Conservation (phyloP, 148 eudicot species). For the Spergularia bocconei region DNA sequence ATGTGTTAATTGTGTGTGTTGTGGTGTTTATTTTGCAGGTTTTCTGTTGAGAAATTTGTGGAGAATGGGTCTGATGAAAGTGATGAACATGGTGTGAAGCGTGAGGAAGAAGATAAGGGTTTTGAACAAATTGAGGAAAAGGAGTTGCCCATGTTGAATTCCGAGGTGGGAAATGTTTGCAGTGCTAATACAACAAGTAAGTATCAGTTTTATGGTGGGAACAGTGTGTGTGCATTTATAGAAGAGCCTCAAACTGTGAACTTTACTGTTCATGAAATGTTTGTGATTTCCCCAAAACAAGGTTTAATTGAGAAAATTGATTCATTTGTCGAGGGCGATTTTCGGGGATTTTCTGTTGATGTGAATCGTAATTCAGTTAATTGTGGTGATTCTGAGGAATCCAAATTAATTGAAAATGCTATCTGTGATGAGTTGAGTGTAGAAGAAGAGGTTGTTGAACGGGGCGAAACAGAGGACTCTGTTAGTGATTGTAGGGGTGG, state of each 20-base stretch:
- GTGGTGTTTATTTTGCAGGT: conserved; percentile 20
- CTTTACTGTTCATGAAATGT: conserved; percentile 59
- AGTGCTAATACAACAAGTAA: conserved; percentile 38
- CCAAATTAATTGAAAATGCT: not conserved
- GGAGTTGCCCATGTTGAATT: conserved; percentile 17
- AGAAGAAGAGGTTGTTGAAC: conserved; percentile 1
- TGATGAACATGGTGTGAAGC: conserved; percentile 13
- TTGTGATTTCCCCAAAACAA: conserved; percentile 24
- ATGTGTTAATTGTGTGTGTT: not conserved
- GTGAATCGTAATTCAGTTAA: not conserved
- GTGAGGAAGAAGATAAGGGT: conserved; percentile 15
- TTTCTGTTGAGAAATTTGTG: conserved; percentile 17
- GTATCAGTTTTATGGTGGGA: conserved; percentile 39
- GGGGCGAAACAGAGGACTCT: conserved; percentile 8
- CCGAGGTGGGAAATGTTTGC: conserved; percentile 14
- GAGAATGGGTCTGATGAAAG: conserved; percentile 17
- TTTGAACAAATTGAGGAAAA: conserved; percentile 14
- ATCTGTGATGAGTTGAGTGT: conserved; percentile 19
- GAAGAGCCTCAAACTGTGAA: conserved; percentile 49
- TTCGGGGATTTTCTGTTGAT: not conserved
- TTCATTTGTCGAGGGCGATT: not conserved
- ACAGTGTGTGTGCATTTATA: conserved; percentile 48
- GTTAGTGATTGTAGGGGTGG: not conserved
- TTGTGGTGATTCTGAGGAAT: not conserved
- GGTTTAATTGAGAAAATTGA: conserved; percentile 17